Conservation (phyloP, 2,329 filamentous ascomycete species). For the Rachicladosporium sp. region DNA sequence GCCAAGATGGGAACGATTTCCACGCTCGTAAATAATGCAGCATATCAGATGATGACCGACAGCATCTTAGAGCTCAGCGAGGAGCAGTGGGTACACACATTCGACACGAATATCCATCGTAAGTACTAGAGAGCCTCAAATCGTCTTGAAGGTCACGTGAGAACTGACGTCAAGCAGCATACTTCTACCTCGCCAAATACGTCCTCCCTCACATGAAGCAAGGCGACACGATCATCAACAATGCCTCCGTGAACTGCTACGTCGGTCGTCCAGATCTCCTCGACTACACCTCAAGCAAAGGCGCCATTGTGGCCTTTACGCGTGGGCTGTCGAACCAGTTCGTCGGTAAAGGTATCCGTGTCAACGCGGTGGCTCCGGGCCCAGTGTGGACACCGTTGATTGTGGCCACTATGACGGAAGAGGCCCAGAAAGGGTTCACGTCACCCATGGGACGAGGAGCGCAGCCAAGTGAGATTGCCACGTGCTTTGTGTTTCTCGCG, state of each 20-base stretch:
- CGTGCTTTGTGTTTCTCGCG: slow-evolving; percentile 71
- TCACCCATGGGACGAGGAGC: slow-evolving; percentile 65
- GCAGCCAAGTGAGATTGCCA: slow-evolving; percentile 71
- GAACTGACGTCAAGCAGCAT: slow-evolving; percentile 21
- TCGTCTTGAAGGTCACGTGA: background rate
- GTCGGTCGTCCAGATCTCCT: slow-evolving; percentile 67
- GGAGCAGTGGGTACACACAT: slow-evolving; percentile 70
- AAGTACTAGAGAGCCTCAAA: slow-evolving; percentile 4
- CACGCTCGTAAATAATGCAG: slow-evolving; percentile 60
- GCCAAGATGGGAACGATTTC: slow-evolving; percentile 57
- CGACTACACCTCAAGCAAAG: slow-evolving; percentile 71
- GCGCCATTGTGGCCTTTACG: slow-evolving; percentile 68
- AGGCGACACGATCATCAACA: slow-evolving; percentile 75
- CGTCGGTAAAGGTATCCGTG: slow-evolving; percentile 55
- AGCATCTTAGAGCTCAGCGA: slow-evolving; percentile 61
- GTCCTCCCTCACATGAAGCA: slow-evolving; percentile 58
- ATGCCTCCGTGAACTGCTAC: slow-evolving; percentile 73
- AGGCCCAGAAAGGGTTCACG: slow-evolving; percentile 59
- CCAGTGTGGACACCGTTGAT: slow-evolving; percentile 71
- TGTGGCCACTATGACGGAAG: slow-evolving; percentile 56
- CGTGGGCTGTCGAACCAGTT: slow-evolving; percentile 66
- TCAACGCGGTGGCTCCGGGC: slow-evolving; percentile 69
- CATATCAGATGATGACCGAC: slow-evolving; percentile 60
- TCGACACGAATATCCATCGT: slow-evolving; percentile 68
- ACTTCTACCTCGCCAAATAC: slow-evolving; percentile 73